Evolutionary conservation across 208 protist species (phyloP), one percentile per base, ranked within the genome.

Genomic region (Ichthyophonus hoferi): DNA sequence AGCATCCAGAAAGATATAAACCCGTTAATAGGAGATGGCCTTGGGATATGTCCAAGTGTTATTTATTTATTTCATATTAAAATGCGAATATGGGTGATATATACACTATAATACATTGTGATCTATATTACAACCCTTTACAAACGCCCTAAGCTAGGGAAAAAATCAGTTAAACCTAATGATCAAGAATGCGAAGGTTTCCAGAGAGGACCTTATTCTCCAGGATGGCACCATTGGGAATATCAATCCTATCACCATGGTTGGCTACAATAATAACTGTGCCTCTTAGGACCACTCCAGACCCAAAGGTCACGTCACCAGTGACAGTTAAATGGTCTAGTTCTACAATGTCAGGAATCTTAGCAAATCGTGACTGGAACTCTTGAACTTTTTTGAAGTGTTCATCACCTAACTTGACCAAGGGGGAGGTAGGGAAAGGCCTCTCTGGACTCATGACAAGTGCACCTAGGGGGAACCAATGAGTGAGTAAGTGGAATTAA

Each of bases 291-390:
- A 90, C 88, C 1, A 96, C 92, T 37, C 89, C 87, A 7, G 87
- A 33, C 0, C 94, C 94, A 91, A 96, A 94, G 1, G 88, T 92
- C 0, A 97, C 94, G 87, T 96, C 93, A 79, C 95, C 95, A 37
- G 87, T 91, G 24, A 96, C 90, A 34, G 92, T 95, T 33, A 97
- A 79, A 85, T 93, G 90, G 35, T 96, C 93, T 2, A 96, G 79
- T 41, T 96, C 93, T 2, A 93, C 79, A 2, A 94, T 90, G 79
- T 92, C 79, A 0, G 92, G 92, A 37, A 93, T 92, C 1, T 34
- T 67, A 40, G 50, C 34, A 37, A 94, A 86, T 34, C 86, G 89
- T 7, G 17, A 24, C 17, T 87, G 40, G 24, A 90, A 90, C 1
- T 90, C 41, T 2, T 81, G 31, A 1, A 95, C 93, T 79, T 94